Conservation (phyloP, 371 early-diverging fungal genomes). For the Actinomortierella wolfii region DNA sequence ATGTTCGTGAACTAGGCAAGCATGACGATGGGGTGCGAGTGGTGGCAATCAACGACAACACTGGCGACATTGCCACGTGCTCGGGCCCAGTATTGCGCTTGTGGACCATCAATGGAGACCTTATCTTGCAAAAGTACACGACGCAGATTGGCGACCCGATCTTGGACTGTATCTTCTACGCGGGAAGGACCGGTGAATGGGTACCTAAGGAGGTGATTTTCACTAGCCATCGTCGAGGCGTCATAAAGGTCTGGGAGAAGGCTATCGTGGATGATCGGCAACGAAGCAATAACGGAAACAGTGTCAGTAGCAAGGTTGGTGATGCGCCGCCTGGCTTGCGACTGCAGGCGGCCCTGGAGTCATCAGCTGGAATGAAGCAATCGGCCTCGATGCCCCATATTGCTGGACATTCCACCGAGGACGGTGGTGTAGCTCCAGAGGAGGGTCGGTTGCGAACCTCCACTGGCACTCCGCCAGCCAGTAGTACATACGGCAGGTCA, state of each 20-base stretch:
- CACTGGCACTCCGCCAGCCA: too few species aligned
- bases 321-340: too few species aligned
- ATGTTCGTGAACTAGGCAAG: conserved; percentile 61
- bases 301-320: conserved; percentile 9
- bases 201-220: conserved; percentile 29
- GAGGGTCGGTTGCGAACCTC: too few species aligned
- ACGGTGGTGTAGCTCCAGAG: too few species aligned
- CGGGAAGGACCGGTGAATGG: conserved; percentile 49
- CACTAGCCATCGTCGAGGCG: conserved; percentile 36
- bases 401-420: too few species aligned
- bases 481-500: too few species aligned
- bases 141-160: conserved; percentile 64
- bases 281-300: conserved; percentile 11
- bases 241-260: conserved; percentile 51
- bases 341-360: too few species aligned
- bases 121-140: conserved; percentile 59
- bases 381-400: too few species aligned
- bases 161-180: conserved; percentile 61
- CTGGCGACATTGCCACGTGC: conserved; percentile 77
- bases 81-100: conserved; percentile 62
- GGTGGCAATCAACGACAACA: conserved; percentile 66
- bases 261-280: conserved; percentile 13
- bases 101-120: conserved; percentile 79
- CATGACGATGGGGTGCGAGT: conserved; percentile 65
- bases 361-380: too few species aligned